Evolutionary conservation across 805 yeast genomes (phyloP).

Genomic region (Saccharomycopsis microspora): DNA sequence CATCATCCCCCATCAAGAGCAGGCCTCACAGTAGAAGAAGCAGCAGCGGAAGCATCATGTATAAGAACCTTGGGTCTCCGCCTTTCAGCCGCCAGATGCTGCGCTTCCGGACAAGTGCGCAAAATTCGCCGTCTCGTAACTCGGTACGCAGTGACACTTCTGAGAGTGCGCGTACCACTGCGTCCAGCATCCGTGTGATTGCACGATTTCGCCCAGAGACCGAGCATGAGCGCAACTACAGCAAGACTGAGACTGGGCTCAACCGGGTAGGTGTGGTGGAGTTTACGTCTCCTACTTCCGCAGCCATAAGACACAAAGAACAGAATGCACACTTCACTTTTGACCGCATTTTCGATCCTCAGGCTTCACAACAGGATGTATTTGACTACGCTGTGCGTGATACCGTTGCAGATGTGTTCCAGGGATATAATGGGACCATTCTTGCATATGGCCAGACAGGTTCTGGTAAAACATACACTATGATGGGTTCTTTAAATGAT

Average conservation of each 20-base stretch:
- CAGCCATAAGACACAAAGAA: slow-evolving; percentile 17
- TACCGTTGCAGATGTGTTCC: slow-evolving; percentile 57
- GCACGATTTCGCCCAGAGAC: slow-evolving; percentile 61
- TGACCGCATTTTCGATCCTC: slow-evolving; percentile 50
- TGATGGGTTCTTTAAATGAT: slow-evolving; percentile 52
- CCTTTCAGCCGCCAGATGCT: no score
- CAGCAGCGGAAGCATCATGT: no score
- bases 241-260: not conserved
- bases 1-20: no score
- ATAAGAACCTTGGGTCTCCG: no score
- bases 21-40: no score
- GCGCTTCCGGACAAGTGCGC: no score
- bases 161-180: not conserved
- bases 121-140: not conserved
- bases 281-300: slow-evolving; percentile 22
- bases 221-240: slow-evolving; percentile 22
- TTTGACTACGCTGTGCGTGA: slow-evolving; percentile 47
- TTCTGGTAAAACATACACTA: slow-evolving; percentile 65
- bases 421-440: slow-evolving; percentile 71
- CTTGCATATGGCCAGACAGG: slow-evolving; percentile 76
- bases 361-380: slow-evolving; percentile 42
- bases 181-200: slow-evolving; percentile 45
- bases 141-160: not conserved
- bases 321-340: slow-evolving; percentile 34
- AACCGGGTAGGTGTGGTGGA: slow-evolving; percentile 1